Evolutionary conservation across 2,329 filamentous ascomycete species (phyloP).

Genomic region (Aspergillus sp.): DNA sequence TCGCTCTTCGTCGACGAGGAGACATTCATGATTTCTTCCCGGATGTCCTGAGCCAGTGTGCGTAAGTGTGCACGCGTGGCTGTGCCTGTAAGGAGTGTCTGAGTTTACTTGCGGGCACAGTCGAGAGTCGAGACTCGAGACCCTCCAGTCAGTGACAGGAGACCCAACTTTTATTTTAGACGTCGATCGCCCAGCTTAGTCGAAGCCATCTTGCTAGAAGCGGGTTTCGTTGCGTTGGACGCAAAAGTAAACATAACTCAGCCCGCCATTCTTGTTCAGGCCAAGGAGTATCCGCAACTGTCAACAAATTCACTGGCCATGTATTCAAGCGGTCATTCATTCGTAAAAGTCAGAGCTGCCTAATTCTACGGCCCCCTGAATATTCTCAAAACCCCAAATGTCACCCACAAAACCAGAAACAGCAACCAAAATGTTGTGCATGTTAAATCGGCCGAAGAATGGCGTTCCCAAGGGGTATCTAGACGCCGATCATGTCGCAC

Average conservation of each 20-base stretch:
- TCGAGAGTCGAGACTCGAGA: neutral
- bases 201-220: neutral
- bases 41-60: neutral
- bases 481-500: neutral
- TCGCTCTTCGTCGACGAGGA: neutral
- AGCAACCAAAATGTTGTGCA: neutral
- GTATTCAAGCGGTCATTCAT: too few relatives aligned
- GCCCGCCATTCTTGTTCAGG: neutral
- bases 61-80: slow-evolving; percentile 8
- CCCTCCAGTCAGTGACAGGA: neutral
- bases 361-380: neutral
- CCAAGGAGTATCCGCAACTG: too few relatives aligned
- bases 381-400: neutral
- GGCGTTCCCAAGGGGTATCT: neutral
- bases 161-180: neutral
- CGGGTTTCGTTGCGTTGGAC: neutral
- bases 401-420: neutral
- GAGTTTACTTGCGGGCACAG: neutral
- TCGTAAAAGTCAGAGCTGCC: too few relatives aligned
- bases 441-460: neutral
- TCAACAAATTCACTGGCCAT: too few relatives aligned
- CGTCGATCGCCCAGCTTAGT: slow-evolving; percentile 6
- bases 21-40: neutral
- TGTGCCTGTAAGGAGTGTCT: slow-evolving; percentile 16
- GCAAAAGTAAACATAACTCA: neutral